phyloP scores from a whole-genome alignment of 345 rosid species.

The Atalantia buxifolia region DNA sequence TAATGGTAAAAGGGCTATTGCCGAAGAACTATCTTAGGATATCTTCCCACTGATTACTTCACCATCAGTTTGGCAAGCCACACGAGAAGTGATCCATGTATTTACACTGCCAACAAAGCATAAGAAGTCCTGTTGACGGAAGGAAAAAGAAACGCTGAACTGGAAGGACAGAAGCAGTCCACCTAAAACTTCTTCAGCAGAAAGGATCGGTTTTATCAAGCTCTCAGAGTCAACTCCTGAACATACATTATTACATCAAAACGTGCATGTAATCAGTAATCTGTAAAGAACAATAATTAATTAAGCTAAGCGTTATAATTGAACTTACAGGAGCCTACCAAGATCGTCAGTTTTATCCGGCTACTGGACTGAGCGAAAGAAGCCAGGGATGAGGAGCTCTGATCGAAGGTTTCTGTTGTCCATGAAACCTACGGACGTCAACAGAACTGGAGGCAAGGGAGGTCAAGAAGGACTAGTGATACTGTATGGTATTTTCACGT shows the following conservation, averaged over 20 bases:
- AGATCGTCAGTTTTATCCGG: slow-evolving; percentile 62
- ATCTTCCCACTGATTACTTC: too few species aligned
- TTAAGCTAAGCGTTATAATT: background rate
- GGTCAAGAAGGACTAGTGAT: background rate
- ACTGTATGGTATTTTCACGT: too few species aligned
- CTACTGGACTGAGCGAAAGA: too few species aligned
- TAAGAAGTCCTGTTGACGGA: background rate
- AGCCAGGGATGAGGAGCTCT: slow-evolving; percentile 24
- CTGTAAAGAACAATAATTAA: too few species aligned
- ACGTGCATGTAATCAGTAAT: background rate
- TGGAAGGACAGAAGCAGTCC: too few species aligned
- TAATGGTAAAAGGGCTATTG: background rate
- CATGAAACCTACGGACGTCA: slow-evolving; percentile 6
- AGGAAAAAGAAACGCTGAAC: background rate
- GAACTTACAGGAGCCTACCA: slow-evolving; percentile 83
- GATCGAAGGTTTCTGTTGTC: slow-evolving; percentile 5
- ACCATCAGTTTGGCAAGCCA: too few species aligned
- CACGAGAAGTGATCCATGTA: slow-evolving; percentile 46
- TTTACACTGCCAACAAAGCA: slow-evolving; percentile 51
- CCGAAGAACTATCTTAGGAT: too few species aligned
- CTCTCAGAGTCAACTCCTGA: slow-evolving; percentile 58
- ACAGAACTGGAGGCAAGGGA: background rate
- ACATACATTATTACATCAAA: background rate
- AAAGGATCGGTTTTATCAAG: slow-evolving; percentile 66
- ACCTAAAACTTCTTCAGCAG: slow-evolving; percentile 48